phyloP scores from a whole-genome alignment of 2,329 filamentous ascomycete species.

The Dendryphion nanum region DNA sequence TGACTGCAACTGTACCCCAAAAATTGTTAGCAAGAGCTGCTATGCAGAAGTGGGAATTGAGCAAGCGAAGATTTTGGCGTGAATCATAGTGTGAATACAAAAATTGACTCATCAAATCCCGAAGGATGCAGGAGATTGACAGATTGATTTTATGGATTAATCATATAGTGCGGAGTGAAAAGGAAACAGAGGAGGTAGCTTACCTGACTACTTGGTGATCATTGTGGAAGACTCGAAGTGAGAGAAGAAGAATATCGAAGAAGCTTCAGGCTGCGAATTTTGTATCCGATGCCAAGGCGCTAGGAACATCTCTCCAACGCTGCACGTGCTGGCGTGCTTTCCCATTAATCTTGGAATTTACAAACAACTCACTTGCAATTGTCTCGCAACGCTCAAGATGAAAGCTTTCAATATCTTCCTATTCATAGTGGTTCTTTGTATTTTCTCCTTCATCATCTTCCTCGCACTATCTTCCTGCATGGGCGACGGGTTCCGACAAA shows the following conservation, averaged over 20 bases:
- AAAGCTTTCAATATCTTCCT: slow-evolving; percentile 31
- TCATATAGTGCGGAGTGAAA: slow-evolving; percentile 38
- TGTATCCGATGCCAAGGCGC: neutral
- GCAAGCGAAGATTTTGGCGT: slow-evolving; percentile 2
- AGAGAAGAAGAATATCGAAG: neutral
- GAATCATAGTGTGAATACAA: slow-evolving; percentile 43
- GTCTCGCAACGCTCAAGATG: slow-evolving; percentile 20
- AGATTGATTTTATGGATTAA: slow-evolving; percentile 71
- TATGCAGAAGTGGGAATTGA: slow-evolving; percentile 3
- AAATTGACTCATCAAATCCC: slow-evolving; percentile 52
- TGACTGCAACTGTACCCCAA: slow-evolving; percentile 21
- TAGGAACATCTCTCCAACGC: neutral
- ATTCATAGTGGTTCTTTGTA: slow-evolving; percentile 34
- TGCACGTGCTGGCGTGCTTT: too few relatives aligned
- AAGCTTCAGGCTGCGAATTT: neutral
- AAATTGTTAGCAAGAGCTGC: slow-evolving; percentile 5
- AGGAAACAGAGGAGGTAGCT: slow-evolving; percentile 9
- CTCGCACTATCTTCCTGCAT: slow-evolving; percentile 57
- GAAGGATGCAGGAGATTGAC: slow-evolving; percentile 76
- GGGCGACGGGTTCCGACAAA: slow-evolving; percentile 51
- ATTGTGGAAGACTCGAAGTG: slow-evolving; percentile 18
- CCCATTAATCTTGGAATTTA: neutral
- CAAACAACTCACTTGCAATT: too few relatives aligned
- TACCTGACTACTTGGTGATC: slow-evolving; percentile 37
- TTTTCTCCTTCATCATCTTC: slow-evolving; percentile 45